Base-by-base conservation (phyloP, 2,329 filamentous ascomycete genomes). In the Graphilbum fragrans region DNA sequence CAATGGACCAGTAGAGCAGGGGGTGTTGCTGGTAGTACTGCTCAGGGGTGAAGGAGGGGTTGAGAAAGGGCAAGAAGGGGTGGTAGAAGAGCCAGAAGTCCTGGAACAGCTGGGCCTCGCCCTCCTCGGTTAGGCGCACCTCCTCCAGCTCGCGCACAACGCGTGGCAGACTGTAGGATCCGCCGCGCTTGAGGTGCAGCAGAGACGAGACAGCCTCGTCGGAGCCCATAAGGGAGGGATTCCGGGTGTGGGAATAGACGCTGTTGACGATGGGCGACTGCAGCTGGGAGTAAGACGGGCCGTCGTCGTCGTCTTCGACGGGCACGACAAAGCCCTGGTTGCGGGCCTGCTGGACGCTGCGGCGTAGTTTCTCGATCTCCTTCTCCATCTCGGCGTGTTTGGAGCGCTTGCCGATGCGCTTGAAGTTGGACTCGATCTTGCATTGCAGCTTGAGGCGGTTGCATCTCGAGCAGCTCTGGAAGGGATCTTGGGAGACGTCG, bases 351-450 rank as follows among this genome's bases (percentile, higher is more conserved):
- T 73, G 64, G 46, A 83, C 67, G 52, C 69, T 74, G 36, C 76
- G 71, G 39, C 78, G 73, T 49, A 82, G 61, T 47, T 68, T 74
- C 44, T 85, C 81, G 53, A 88, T 84, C 59, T 88, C 82, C 61
- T 79, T 82, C 57, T 86, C 83, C 82, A 88, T 88, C 62, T 88
- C 84, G 53, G 83, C 83, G 60, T 90, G 83, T 58, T 85, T 83
- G 49, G 77, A 83, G 34, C 84, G 74, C 66, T 92, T 92, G 48
- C 84, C 60, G 17, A 88, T 69, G 51, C 84, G 79, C 69, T 87
- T 88, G 64, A 90, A 90, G 60, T 87, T 86, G 53, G 82, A 84
- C 59, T 90, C 83, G 59, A 92, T 90, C 59, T 86, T 85, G 69
- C 85, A 92, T 47, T 80, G 75, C 46, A 90, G 77, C 60, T 82